Evolutionary conservation across 805 yeast genomes (phyloP), one percentile per base, ranked within the genome.

Genomic region (Saccharomyces cerevisiae): DNA sequence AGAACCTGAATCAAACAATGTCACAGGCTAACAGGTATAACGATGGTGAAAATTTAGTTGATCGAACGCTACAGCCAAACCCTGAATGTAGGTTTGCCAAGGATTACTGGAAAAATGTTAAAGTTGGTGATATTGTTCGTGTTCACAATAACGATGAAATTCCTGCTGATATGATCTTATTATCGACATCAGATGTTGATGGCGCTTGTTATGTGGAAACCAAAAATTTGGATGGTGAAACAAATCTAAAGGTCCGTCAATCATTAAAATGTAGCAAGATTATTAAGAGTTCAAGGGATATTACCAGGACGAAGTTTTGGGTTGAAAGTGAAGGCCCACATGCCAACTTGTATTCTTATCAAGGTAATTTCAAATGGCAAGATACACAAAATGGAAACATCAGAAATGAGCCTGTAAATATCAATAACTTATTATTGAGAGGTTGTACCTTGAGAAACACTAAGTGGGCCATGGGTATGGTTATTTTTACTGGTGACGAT

Each of bases 281-380:
- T 28, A 73, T 79, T n/a, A 72, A 75, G 55, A 79, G 76, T 51
- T 71, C 80, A 1, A 70, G 74, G 52, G 84, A 81, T 61, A 67
- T 80, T 30, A 72, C 77, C 6, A 74, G 76, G 61, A 73, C 80
- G 50, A 76, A 76, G 59, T 85, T 85, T 60, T 79, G 84, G 79
- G 70, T 87, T 24, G 89, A 87, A 58, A 80, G 87, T 73, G 95
- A 87, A 70, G 92, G 91, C 13, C 95, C 95, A n/a, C 89, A 87
- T 69, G 79, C 90, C 0, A 86, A 85, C 65, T 72, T 87, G 57
- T 87, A 87, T 69, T 76, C 83, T 31, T 87, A 86, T 62, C 88
- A 85, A 67, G 96, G 94, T 57, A 84, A 83, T 61, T 62, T 85
- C 56, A 79, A 77, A 59, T 80, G 79, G 74, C 59, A 71, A 54